A percentile compares a stretch with the other conserved stretches of the same genome.
phyloP scores from a whole-genome alignment of 164 flowering plant species.

The Berberis vulgaris region DNA sequence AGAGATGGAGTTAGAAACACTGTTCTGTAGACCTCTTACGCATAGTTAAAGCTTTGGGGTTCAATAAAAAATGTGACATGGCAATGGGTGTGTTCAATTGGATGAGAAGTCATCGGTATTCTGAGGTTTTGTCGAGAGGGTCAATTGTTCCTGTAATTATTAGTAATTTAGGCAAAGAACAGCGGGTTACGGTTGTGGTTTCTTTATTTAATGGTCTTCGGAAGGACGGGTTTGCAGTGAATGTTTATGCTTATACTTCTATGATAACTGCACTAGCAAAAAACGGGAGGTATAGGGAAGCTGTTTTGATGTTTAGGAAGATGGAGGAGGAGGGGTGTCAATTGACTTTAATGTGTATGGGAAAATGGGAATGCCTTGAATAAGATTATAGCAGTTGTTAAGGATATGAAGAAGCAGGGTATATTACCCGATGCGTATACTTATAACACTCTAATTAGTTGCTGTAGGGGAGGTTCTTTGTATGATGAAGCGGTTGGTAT shows the following conservation, averaged over 20 bases:
- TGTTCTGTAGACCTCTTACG: conserved; percentile 43
- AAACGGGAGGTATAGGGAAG: conserved; percentile 69
- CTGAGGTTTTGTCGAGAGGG: conserved; percentile 24
- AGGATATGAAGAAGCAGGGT: conserved; percentile 63
- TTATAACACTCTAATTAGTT: conserved; percentile 80
- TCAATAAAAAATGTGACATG: conserved; percentile 44
- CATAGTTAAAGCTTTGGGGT: conserved; percentile 58
- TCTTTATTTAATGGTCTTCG: conserved; percentile 39
- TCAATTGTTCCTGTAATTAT: conserved; percentile 54
- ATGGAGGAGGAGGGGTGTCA: conserved; percentile 77
- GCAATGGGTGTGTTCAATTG: conserved; percentile 61
- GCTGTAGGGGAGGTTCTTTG: conserved; percentile 74
- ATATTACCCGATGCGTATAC: conserved; percentile 73
- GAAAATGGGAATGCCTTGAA: conserved; percentile 89
- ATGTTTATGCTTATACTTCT: conserved; percentile 81
- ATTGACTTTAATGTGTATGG: conserved; percentile 87
- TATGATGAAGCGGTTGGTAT: conserved; percentile 65
- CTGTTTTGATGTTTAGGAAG: conserved; percentile 52
- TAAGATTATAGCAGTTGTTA: conserved; percentile 43
- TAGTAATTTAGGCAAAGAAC: conserved; percentile 51
- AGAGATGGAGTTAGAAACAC: conserved; percentile 11
- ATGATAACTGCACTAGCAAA: conserved; percentile 57
- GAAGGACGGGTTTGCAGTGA: conserved; percentile 51
- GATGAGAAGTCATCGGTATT: conserved; percentile 32
- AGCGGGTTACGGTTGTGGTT: conserved; percentile 42